These are phyloP conservation scores for Neckera pumila DNA, from an alignment of 225 moss, liverwort and hornwort species.

Conservation along the genomic window DNA sequence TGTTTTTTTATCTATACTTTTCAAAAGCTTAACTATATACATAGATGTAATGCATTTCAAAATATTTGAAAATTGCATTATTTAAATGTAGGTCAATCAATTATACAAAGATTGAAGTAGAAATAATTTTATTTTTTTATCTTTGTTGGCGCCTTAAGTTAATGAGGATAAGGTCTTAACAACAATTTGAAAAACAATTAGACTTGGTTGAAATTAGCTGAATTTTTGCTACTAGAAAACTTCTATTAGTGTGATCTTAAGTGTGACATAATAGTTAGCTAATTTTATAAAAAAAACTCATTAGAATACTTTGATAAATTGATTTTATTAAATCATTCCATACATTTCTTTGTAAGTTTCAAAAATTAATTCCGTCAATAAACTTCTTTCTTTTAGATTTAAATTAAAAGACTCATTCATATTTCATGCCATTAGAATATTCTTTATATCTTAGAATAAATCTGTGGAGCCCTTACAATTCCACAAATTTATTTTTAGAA, in stretches of 20 bases:
- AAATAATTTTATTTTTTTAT: not conserved
- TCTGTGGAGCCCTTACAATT: no score
- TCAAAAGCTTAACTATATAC: not conserved
- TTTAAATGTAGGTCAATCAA: not conserved
- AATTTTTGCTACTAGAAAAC: not conserved
- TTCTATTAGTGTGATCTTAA: not conserved
- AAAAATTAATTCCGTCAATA: no score
- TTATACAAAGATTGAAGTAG: not conserved
- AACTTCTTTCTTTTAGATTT: no score
- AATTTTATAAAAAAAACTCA: not conserved
- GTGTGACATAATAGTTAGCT: not conserved
- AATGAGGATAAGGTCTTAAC: not conserved
- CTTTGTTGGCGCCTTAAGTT: not conserved
- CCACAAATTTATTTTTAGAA: no score
- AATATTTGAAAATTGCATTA: not conserved
- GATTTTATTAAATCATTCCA: not conserved
- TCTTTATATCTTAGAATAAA: no score
- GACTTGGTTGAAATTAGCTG: not conserved
- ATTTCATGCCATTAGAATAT: no score
- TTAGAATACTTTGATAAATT: not conserved
- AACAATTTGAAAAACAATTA: not conserved
- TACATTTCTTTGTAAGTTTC: no score
- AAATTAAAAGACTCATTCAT: not conserved
- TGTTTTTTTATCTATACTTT: rapidly evolving
- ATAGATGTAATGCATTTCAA: not conserved